Percentiles rank a stretch among this genome's conserved stretches.
Evolutionary conservation across 140 eudicot species (phyloP).

Genomic region (Oenanthe javanica): DNA sequence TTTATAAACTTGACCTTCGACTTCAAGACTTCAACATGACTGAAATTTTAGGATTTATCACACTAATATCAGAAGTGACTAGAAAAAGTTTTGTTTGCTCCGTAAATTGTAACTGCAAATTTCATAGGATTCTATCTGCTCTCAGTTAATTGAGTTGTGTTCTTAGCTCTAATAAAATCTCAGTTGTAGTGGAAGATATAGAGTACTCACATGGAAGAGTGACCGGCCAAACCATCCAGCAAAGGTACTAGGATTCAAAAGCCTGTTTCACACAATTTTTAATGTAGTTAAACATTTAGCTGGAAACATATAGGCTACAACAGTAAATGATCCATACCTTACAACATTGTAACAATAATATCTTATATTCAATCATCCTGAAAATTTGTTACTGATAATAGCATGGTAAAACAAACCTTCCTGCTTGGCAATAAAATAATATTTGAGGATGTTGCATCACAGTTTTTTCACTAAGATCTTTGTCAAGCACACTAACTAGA

Average conservation of each 20-base stretch:
- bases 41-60: background rate
- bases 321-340: background rate
- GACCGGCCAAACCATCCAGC: conserved; percentile 99
- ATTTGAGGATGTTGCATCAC: conserved; percentile 98
- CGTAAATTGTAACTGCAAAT: background rate
- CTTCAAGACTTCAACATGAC: background rate
- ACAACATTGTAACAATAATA: background rate
- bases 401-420: conserved; percentile 44
- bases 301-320: conserved; percentile 4
- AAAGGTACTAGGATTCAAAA: conserved; percentile 90
- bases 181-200: background rate
- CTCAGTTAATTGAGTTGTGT: background rate
- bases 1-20: background rate
- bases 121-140: background rate
- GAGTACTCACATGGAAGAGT: conserved; percentile 74
- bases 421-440: conserved; percentile 86
- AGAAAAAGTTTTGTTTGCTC: background rate
- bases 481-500: conserved; percentile 88
- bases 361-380: background rate
- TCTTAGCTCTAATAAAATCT: background rate
- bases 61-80: background rate
- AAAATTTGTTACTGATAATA: background rate
- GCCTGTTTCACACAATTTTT: conserved; percentile 41
- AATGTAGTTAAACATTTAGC: conserved; percentile 5
- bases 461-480: conserved; percentile 85